These are phyloP conservation scores for Alternaria panax DNA, from an alignment of 2,329 filamentous ascomycete genomes.

Conservation along the genomic window DNA sequence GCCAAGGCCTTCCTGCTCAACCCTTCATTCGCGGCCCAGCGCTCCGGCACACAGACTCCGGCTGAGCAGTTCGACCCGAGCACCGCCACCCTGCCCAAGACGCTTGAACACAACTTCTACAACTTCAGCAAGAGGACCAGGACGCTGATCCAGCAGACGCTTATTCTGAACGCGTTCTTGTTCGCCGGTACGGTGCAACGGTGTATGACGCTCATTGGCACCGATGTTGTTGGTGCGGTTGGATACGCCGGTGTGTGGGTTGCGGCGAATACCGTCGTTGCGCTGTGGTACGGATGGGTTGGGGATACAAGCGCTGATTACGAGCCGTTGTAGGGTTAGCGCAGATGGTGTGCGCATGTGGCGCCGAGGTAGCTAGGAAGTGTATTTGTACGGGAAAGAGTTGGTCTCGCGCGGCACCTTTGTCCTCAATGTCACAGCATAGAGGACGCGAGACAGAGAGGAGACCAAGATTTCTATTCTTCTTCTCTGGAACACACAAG, in stretches of 20 bases:
- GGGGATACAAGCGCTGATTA: conserved; percentile 49
- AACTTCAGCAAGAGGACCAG: conserved; percentile 73
- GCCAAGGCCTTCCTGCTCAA: conserved; percentile 80
- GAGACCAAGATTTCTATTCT: neutral
- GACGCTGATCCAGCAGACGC: conserved; percentile 64
- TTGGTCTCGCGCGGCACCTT: no score
- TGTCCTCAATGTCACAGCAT: neutral
- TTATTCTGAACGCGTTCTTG: conserved; percentile 55
- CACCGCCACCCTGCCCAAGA: conserved; percentile 71
- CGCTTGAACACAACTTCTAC: conserved; percentile 75
- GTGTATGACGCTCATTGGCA: conserved; percentile 72
- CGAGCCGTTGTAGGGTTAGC: conserved; percentile 22
- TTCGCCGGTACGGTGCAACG: conserved; percentile 68
- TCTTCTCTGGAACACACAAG: neutral
- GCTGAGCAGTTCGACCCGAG: conserved; percentile 68
- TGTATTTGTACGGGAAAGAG: neutral
- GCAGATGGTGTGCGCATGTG: neutral
- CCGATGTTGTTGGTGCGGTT: conserved; percentile 72
- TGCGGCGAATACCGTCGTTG: conserved; percentile 67
- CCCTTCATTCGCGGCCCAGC: conserved; percentile 66
- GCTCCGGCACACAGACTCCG: conserved; percentile 56
- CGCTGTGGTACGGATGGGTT: conserved; percentile 63
- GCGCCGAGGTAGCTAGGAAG: neutral
- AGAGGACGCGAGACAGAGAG: neutral
- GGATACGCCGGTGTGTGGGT: conserved; percentile 80